These are phyloP conservation scores for Rhodotorula kratochvilovae DNA, from an alignment of 768 basidiomycete genomes.

Conservation along the genomic window DNA sequence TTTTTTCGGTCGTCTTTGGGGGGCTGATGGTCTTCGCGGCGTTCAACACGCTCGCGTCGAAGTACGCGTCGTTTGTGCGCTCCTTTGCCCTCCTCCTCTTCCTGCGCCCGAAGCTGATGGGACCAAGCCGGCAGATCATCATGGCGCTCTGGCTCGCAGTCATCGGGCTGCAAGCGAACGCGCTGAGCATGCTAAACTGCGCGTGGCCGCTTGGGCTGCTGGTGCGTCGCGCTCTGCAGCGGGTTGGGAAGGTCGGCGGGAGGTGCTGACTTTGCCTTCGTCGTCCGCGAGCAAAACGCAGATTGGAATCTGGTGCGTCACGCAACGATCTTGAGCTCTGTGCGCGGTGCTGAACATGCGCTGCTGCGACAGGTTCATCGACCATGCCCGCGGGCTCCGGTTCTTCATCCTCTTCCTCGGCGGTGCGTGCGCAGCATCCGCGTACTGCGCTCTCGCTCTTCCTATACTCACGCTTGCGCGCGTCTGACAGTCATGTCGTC, in stretches of 20 bases:
- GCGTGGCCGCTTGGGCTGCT: not conserved
- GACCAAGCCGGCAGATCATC: not conserved
- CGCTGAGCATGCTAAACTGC: not conserved
- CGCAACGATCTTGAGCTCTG: too few relatives aligned
- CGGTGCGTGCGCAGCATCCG: too few relatives aligned
- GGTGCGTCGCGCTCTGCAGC: not conserved
- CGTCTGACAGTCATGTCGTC: constrained; percentile 1
- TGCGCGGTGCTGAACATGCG: too few relatives aligned
- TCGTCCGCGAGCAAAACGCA: not conserved
- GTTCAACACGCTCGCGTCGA: constrained; percentile 10
- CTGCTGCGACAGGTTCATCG: constrained; percentile 8
- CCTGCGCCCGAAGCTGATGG: not conserved
- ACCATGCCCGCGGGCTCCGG: not conserved
- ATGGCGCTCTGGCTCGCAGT: constrained; percentile 10
- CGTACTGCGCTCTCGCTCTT: too few relatives aligned
- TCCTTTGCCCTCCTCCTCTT: not conserved
- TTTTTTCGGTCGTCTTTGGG: not conserved
- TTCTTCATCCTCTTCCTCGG: constrained; percentile 21
- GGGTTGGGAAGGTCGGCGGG: too few relatives aligned
- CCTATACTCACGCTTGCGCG: too few relatives aligned
- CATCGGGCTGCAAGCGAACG: not conserved
- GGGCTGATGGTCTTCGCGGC: not conserved
- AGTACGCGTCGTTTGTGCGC: constrained; percentile 17
- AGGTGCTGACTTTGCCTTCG: not conserved
- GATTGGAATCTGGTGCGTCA: not conserved